Evolutionary conservation across 2,329 filamentous ascomycete species (phyloP).

Genomic region (Curvularia sp.): DNA sequence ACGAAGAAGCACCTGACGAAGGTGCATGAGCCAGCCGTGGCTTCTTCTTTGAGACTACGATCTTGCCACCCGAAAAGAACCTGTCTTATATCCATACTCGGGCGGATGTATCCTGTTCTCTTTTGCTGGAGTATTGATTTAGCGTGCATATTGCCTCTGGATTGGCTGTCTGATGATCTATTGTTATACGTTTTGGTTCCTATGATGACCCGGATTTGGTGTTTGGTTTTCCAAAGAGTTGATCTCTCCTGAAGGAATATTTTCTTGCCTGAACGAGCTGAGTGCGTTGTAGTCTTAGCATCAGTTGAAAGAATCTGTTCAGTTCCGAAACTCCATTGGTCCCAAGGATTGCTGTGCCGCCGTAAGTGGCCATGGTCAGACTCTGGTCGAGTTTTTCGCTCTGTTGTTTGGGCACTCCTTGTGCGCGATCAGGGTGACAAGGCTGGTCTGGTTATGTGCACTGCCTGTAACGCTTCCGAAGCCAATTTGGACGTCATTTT

Average conservation of each 20-base stretch:
- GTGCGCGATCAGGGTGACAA: neutral
- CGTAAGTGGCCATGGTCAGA: neutral
- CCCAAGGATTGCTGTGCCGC: neutral
- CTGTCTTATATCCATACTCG: slow-evolving; percentile 13
- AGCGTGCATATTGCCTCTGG: slow-evolving; percentile 16
- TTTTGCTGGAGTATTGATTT: slow-evolving; percentile 13
- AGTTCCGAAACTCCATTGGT: neutral
- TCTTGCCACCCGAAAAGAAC: slow-evolving; percentile 10
- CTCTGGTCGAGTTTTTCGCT: neutral
- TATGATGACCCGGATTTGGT: slow-evolving; percentile 8
- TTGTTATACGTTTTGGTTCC: slow-evolving; percentile 10
- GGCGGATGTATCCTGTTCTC: slow-evolving; percentile 14
- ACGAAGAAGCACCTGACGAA: slow-evolving; percentile 37
- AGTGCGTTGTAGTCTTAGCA: slow-evolving; percentile 5
- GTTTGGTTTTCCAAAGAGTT: slow-evolving; percentile 5
- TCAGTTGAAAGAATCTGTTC: slow-evolving; percentile 4
- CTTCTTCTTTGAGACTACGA: slow-evolving; percentile 1
- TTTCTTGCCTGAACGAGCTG: neutral
- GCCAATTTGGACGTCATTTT: neutral
- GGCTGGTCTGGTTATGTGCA: neutral
- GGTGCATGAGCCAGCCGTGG: neutral
- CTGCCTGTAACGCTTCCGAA: neutral
- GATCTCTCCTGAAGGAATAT: neutral
- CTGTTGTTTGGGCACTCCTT: too few relatives aligned
- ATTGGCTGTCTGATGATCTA: slow-evolving; percentile 8